Base-by-base conservation (phyloP, 257 asterid species). In the Solanum medicagineum region DNA sequence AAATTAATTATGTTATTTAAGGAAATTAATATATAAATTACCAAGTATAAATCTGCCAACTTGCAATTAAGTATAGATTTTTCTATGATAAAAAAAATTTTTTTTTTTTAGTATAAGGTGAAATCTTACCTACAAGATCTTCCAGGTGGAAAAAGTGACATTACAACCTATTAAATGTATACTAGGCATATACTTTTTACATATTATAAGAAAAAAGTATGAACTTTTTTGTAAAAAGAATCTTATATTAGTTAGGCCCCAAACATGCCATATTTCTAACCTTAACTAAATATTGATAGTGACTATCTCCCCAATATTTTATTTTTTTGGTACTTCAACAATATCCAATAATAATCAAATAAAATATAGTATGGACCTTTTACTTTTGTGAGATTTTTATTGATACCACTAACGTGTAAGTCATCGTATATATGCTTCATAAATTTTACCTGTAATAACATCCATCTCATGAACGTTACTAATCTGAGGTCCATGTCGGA, bases 401-500 rank as follows among this genome's bases (percentile, higher is more conserved):
- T 12, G 4, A 13, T 74, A 74, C 1, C n/a, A 13, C 11, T 47
- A 9, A 8, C 5, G 0, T 14, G 2, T 74, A 74, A 22, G 14
- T 36, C 0, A 0, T 12, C 1, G 5, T 74, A 66, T 59, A n/a
- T n/a, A n/a, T n/a, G n/a, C n/a, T n/a, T n/a, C n/a, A n/a, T n/a
- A 26, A 79, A 79, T 5, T 66, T 7, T 77, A 95, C 97, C 98
- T 19, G 97, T 95, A 54, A 95, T 69, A 55, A 92, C 92, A 57
- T 93, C 97, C 86, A 94, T 77, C 84, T 93, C 95, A 80, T 87
- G 89, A 59, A 93, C 96, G 80, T 93, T 93, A 91, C 82, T 88
- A 36, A 94, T 93, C 66, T 93, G 98, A 87, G 98, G 98, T 10
- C 97, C 98, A 86, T 93, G 63, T 0, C 87, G 85, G 40, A 92